phyloP scores from a whole-genome alignment of 805 yeast genomes.

The Candida awuae region DNA sequence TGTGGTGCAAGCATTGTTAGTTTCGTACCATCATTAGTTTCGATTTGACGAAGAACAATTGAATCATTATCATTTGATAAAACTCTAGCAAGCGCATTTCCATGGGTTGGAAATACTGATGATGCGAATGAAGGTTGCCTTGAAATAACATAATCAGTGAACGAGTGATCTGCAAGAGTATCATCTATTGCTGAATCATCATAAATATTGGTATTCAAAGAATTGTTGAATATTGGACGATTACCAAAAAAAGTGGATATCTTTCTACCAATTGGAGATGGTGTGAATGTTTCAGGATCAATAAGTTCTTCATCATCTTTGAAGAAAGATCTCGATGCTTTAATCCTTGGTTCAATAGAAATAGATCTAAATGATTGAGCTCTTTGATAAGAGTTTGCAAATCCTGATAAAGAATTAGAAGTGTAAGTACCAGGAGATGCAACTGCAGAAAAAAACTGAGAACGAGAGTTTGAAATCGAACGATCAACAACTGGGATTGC shows the following conservation, averaged over 20 bases:
- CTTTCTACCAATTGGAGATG: constrained; percentile 55
- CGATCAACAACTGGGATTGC: constrained; percentile 8
- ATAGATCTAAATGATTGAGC: constrained; percentile 62
- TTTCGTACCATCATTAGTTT: constrained; percentile 60
- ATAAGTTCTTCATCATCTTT: constrained; percentile 53
- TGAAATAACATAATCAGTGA: constrained; percentile 21
- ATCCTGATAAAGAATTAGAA: constrained; percentile 51
- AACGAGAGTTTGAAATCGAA: neutral
- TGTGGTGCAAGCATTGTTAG: constrained; percentile 72
- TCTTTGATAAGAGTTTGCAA: constrained; percentile 71
- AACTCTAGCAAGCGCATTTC: constrained; percentile 15
- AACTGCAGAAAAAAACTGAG: constrained; percentile 6
- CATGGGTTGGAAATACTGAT: constrained; percentile 8
- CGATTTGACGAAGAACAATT: constrained; percentile 40
- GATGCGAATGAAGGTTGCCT: constrained; percentile 17
- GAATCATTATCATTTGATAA: constrained; percentile 24
- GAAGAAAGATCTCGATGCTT: constrained; percentile 57
- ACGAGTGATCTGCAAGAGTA: constrained; percentile 31
- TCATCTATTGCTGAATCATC: constrained; percentile 34
- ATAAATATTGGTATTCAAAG: constrained; percentile 13
- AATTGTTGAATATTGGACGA: constrained; percentile 6
- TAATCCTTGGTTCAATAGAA: constrained; percentile 47
- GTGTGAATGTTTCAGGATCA: constrained; percentile 63
- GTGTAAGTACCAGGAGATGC: constrained; percentile 5
- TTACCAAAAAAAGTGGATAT: constrained; percentile 44